A percentile compares a stretch with the other conserved stretches of the same genome.
phyloP scores from a whole-genome alignment of 169 alveolate species.

The Sarcocystis neurona region DNA sequence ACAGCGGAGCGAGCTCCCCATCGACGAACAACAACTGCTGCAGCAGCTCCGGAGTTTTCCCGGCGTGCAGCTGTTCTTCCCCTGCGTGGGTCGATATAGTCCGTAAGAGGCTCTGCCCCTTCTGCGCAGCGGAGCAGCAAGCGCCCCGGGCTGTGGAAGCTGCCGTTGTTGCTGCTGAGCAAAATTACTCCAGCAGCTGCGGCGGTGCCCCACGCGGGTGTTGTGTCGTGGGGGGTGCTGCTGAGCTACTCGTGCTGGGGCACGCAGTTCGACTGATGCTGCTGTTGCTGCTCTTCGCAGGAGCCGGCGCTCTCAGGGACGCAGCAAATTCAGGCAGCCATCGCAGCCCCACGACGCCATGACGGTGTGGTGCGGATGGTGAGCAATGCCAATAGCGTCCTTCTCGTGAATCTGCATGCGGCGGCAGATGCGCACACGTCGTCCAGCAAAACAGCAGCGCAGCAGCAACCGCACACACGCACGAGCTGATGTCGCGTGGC shows the following conservation, averaged over 20 bases:
- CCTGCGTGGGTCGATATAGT: no score
- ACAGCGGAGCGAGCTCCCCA: no score
- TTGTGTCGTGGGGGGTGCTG: no score
- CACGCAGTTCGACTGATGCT: neutral
- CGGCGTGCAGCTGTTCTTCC: no score
- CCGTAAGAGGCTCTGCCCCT: no score
- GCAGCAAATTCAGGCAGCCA: conserved; percentile 52
- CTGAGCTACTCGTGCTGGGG: neutral
- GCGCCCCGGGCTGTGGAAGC: no score
- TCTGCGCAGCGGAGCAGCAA: no score
- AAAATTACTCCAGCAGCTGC: no score
- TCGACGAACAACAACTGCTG: no score
- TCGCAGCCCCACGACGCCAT: conserved; percentile 64
- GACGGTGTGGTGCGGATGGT: conserved; percentile 54
- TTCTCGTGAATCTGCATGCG: conserved; percentile 57
- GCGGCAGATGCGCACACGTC: neutral
- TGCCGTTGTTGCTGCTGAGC: no score
- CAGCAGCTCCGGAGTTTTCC: no score
- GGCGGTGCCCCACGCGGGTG: no score
- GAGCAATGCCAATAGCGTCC: conserved; percentile 58
- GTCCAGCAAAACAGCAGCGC: neutral
- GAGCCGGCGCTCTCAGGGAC: conserved; percentile 17
- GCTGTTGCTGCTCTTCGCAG: neutral
- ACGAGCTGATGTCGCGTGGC: neutral
- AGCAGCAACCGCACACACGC: neutral